These are phyloP conservation scores for Coniochaeta hoffmannii DNA, from an alignment of 2,329 filamentous ascomycete genomes.

Conservation along the genomic window DNA sequence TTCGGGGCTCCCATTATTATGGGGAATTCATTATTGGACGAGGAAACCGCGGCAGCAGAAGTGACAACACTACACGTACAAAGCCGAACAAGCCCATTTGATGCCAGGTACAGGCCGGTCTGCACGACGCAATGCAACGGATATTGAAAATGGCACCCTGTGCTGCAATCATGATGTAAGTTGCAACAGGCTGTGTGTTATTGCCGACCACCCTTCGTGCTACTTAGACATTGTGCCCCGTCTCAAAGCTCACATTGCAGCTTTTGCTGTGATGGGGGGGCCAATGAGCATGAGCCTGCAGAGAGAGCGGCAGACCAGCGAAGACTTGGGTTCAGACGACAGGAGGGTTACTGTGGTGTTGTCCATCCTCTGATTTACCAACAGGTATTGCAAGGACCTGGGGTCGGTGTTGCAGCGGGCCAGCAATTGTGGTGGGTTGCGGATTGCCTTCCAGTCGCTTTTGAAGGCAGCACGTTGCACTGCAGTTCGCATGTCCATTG, in stretches of 20 bases:
- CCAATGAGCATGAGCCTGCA: background rate
- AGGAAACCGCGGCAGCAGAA: background rate
- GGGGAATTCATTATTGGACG: background rate
- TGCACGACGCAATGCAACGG: background rate
- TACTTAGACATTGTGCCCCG: background rate
- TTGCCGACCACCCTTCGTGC: background rate
- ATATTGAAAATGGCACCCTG: background rate
- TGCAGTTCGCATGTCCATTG: background rate
- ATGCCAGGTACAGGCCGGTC: background rate
- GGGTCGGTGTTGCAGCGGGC: background rate
- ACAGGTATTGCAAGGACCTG: background rate
- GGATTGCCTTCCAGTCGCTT: background rate
- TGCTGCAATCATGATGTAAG: background rate
- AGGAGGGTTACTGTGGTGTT: background rate
- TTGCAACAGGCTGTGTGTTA: background rate
- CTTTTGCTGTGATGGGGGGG: background rate
- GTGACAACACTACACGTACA: background rate
- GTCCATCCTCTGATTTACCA: too few species aligned
- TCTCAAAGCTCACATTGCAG: background rate
- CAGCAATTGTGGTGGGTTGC: background rate
- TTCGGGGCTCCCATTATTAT: background rate
- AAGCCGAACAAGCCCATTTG: background rate
- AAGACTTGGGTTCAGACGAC: background rate
- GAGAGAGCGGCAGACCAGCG: background rate
- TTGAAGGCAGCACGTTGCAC: background rate